phyloP scores from a whole-genome alignment of 129 eudicot genomes.

The Centella asiatica region DNA sequence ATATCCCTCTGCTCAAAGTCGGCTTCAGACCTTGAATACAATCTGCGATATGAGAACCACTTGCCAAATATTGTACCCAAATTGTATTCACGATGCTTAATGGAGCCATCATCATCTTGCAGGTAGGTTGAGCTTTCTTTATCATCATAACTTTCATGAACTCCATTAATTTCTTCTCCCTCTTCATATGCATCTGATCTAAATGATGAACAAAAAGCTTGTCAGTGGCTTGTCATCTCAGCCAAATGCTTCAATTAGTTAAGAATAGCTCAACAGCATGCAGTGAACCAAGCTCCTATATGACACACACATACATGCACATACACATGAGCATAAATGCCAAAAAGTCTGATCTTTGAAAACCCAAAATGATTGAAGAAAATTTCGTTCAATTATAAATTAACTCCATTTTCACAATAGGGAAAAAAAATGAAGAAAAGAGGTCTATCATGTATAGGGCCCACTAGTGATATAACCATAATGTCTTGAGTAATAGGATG shows the following conservation, averaged over 20 bases:
- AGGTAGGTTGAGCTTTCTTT: slow-evolving; percentile 14
- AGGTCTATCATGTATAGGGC: neutral
- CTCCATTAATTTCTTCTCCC: slow-evolving; percentile 7
- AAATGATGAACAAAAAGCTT: slow-evolving; percentile 18
- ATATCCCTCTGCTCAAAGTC: slow-evolving; percentile 20
- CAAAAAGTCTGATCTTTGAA: neutral
- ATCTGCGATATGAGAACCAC: slow-evolving; percentile 46
- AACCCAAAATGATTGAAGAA: neutral
- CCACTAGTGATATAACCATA: neutral
- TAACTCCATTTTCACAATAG: neutral
- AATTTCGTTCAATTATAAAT: neutral
- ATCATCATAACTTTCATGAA: neutral
- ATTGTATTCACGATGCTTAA: slow-evolving; percentile 25
- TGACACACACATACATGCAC: too few species aligned
- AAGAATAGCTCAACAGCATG: neutral
- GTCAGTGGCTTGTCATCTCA: neutral
- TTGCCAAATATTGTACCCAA: slow-evolving; percentile 37
- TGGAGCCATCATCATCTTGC: slow-evolving; percentile 19
- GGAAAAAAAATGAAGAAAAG: too few species aligned
- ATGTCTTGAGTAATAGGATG: neutral
- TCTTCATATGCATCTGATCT: slow-evolving; percentile 15
- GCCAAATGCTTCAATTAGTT: neutral
- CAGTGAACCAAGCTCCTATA: too few species aligned
- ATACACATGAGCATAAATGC: too few species aligned
- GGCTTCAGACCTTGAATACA: slow-evolving; percentile 9